Evolutionary conservation across 352 stramenopile genomes (phyloP).

Genomic region (Phytopythium sindhum): DNA sequence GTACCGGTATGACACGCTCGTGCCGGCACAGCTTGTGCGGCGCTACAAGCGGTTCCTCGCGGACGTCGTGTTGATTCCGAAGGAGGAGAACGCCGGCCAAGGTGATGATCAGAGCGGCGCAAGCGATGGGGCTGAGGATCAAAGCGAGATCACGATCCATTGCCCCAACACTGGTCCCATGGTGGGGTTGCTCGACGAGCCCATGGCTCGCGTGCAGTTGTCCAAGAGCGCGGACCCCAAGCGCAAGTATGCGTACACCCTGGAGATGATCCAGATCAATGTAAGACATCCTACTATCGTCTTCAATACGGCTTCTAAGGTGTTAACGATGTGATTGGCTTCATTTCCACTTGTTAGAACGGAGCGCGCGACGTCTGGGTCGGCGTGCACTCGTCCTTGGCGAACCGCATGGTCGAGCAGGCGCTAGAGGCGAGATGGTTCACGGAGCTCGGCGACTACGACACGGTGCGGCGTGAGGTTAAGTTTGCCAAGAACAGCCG

Average conservation of each 20-base stretch:
- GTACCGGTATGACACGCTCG: slow-evolving; percentile 47
- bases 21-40: slow-evolving; percentile 50
- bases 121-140: slow-evolving; percentile 7
- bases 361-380: slow-evolving; percentile 66
- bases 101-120: slow-evolving; percentile 10
- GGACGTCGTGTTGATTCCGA: slow-evolving; percentile 57
- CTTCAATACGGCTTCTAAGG: background rate
- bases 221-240: slow-evolving; percentile 74
- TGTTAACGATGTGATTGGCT: background rate
- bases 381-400: slow-evolving; percentile 69
- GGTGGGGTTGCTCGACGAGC: slow-evolving; percentile 68
- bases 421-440: slow-evolving; percentile 64
- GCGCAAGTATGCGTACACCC: slow-evolving; percentile 81
- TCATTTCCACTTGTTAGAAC: slow-evolving; percentile 38
- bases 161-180: slow-evolving; percentile 84
- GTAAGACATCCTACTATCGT: slow-evolving; percentile 26
- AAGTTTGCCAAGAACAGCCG: slow-evolving; percentile 80
- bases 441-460: slow-evolving; percentile 51
- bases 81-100: slow-evolving; percentile 7
- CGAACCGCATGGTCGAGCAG: slow-evolving; percentile 78
- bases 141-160: slow-evolving; percentile 59
- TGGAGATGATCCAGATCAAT: slow-evolving; percentile 82
- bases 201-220: slow-evolving; percentile 63
- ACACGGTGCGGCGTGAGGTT: slow-evolving; percentile 63
- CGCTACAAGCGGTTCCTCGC: slow-evolving; percentile 86